A percentile compares a stretch with the other conserved stretches of the same genome.
Conservation (phyloP, 768 basidiomycete species). For the Leccinum aurantiacum region DNA sequence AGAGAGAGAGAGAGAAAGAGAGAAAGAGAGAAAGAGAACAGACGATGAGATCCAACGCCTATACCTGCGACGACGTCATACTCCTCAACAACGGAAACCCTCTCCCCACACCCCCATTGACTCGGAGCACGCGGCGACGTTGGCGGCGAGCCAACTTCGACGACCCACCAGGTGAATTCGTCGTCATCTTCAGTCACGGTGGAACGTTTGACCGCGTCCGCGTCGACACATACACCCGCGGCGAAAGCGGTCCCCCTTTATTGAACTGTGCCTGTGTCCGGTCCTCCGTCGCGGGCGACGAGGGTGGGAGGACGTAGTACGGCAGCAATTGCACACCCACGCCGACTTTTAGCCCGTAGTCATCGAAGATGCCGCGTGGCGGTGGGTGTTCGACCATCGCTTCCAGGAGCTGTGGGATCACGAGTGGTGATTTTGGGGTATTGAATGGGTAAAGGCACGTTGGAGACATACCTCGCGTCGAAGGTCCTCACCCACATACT, state of each 20-base stretch:
- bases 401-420: constrained; percentile 64
- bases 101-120: background rate
- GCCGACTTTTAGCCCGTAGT: constrained; percentile 45
- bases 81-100: constrained; percentile 6
- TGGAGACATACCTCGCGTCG: constrained; percentile 63
- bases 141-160: constrained; percentile 11
- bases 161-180: constrained; percentile 28
- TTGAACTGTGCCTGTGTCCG: constrained; percentile 32
- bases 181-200: background rate
- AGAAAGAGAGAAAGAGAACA: too few species aligned
- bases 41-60: too few species aligned
- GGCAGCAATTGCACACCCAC: constrained; percentile 3
- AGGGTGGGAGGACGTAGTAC: constrained; percentile 9
- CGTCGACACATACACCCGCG: constrained; percentile 46
- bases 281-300: constrained; percentile 23
- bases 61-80: too few species aligned
- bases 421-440: background rate
- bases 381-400: constrained; percentile 86
- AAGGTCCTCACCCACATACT: constrained; percentile 86
- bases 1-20: too few species aligned
- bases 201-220: constrained; percentile 44
- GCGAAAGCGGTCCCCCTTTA: constrained; percentile 33
- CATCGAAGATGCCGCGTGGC: constrained; percentile 67
- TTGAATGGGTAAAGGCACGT: background rate
- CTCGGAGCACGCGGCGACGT: constrained; percentile 8